A percentile compares a stretch with the other conserved stretches of the same genome.
Evolutionary conservation across 164 flowering plant species (phyloP).

Genomic region (Berberis vulgaris): DNA sequence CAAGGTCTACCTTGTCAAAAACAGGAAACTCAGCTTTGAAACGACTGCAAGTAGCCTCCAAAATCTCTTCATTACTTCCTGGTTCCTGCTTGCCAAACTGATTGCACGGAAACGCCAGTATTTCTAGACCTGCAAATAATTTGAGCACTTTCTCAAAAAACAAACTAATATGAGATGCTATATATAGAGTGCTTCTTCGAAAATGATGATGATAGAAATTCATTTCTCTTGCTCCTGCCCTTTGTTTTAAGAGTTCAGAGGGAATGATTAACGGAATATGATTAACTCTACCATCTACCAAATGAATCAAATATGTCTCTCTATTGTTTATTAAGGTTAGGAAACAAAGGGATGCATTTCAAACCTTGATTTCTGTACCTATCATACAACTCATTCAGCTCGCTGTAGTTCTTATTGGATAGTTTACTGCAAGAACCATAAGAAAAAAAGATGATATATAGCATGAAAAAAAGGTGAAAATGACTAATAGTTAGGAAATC

Average conservation of each 20-base stretch:
- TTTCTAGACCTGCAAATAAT: constrained; percentile 50
- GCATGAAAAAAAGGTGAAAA: background rate
- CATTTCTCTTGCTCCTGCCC: too few relatives aligned
- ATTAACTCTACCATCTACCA: background rate
- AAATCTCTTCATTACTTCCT: constrained; percentile 63
- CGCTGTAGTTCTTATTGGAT: constrained; percentile 78
- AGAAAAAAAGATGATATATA: background rate
- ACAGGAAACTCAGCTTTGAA: constrained; percentile 81
- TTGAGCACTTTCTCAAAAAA: too few relatives aligned
- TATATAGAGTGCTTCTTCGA: background rate
- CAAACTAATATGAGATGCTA: too few relatives aligned
- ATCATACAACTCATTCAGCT: constrained; percentile 51
- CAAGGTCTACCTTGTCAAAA: constrained; percentile 58
- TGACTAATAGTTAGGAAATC: background rate
- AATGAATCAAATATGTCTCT: too few relatives aligned
- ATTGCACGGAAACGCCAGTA: constrained; percentile 89
- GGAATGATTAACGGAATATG: background rate
- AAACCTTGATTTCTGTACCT: constrained; percentile 79
- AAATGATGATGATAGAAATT: background rate
- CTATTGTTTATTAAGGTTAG: too few relatives aligned
- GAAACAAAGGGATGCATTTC: background rate
- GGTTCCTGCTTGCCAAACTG: constrained; percentile 86
- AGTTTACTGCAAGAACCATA: constrained; percentile 48
- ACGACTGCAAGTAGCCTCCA: constrained; percentile 65
- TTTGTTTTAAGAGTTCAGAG: too few relatives aligned